Evolutionary conservation across 163 green algal genomes (phyloP), one percentile per base, ranked within the genome.

Genomic region (Volvox carteri): DNA sequence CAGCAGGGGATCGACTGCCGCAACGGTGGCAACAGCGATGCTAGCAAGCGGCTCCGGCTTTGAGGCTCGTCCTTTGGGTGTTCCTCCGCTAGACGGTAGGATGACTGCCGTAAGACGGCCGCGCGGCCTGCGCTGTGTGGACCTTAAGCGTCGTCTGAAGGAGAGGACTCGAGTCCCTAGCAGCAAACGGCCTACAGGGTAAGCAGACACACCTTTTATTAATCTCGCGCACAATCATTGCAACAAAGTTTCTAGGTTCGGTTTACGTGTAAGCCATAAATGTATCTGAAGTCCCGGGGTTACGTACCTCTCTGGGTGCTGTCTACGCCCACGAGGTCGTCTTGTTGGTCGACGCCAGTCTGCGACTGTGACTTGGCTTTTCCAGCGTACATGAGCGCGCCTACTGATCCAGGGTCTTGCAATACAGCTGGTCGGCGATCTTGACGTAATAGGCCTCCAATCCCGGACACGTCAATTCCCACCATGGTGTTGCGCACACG

Each of bases 81-180:
- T 23, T 60, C 42, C 72, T 11, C 72, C 25, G 41, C 6, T 37
- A 41, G 42, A 25, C 12, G 73, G 73, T 28, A 62, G 14, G 21
- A 42, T 28, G 16, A 80, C 7, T 9, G 73, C 73, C 1, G 73
- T 46, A 4, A 80, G 23, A 8, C 52, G 23, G 18, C 14, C 23
- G 77, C 77, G 54, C 4, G 77, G 77, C 77, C 60, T 73, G 77
- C 77, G 37, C 18, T 73, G 68, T 1, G 25, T 88, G 12, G 68
- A 73, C 25, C 83, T 62, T 37, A 48, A 50, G 6, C 83, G 50
- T 6, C 30, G 76, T 28, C 37, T 67, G 68, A 88, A 88, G 37
- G 48, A 35, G 18, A 88, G 46, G 3, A 81, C 4, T 25, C 68
- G 83, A 16, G 7, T 33, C 2, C 83, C 83, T 18, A 88, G 67